Evolutionary conservation across 2,329 filamentous ascomycete species (phyloP).

Genomic region (Epichloe sibirici): DNA sequence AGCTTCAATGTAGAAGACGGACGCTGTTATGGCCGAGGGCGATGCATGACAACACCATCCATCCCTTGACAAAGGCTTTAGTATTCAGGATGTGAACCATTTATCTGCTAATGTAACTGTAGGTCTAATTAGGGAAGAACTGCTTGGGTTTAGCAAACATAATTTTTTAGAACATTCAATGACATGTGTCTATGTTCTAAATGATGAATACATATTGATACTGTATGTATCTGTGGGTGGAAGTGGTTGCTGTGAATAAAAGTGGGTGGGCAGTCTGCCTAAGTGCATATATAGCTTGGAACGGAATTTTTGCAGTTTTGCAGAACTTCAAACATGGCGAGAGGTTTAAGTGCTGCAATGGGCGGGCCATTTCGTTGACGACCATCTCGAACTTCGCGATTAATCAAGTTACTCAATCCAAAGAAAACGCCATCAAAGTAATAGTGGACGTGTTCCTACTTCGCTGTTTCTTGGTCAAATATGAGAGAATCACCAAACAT

Average conservation of each 20-base stretch:
- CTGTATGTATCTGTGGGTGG: no score
- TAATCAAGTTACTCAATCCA: not conserved
- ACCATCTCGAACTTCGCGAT: not conserved
- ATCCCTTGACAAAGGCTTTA: not conserved
- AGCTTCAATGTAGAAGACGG: not conserved
- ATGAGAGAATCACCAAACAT: constrained; percentile 64
- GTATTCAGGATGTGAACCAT: not conserved
- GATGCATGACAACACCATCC: not conserved
- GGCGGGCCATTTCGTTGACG: not conserved
- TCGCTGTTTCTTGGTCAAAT: not conserved
- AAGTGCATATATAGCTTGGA: not conserved
- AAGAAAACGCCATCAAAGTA: not conserved
- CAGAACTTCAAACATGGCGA: not conserved
- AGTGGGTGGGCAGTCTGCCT: not conserved
- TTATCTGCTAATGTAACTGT: constrained; percentile 2
- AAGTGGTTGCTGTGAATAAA: not conserved
- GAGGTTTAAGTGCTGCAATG: not conserved
- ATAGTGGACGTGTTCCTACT: not conserved
- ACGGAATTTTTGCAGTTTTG: not conserved
- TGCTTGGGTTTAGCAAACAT: not conserved
- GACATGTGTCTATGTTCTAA: no score
- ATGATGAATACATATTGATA: no score
- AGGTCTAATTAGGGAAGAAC: not conserved
- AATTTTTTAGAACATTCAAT: not conserved
- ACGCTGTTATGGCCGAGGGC: not conserved